Evolutionary conservation across 73 alveolate genomes (phyloP).

Genomic region (Urostyla sp.): DNA sequence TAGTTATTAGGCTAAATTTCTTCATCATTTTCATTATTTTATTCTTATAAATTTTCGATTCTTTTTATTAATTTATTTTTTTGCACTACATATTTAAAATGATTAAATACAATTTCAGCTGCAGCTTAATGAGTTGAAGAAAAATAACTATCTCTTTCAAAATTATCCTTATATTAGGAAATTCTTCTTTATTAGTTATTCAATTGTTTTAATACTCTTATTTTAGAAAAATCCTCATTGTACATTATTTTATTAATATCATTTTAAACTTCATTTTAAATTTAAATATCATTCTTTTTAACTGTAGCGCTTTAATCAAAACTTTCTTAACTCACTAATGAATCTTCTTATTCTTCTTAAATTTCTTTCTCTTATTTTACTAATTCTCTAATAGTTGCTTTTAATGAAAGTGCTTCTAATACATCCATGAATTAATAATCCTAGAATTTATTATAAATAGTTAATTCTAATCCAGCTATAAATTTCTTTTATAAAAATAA

Average conservation of each 20-base stretch:
- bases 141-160: slow-evolving; percentile 8
- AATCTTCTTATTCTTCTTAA: neutral
- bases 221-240: slow-evolving; percentile 15
- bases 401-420: slow-evolving; percentile 12
- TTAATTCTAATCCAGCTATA: slow-evolving; percentile 13
- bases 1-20: neutral
- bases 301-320: neutral
- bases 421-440: slow-evolving; percentile 44
- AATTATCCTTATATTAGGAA: neutral
- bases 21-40: neutral
- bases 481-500: neutral
- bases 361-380: neutral
- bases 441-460: slow-evolving; percentile 41
- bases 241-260: slow-evolving; percentile 40
- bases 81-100: slow-evolving; percentile 25
- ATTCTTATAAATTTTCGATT: neutral
- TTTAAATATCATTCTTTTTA: neutral
- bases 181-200: neutral
- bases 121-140: slow-evolving; percentile 39
- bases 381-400: slow-evolving; percentile 12
- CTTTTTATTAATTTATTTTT: slow-evolving; percentile 7
- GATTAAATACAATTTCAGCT: slow-evolving; percentile 22
- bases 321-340: neutral
- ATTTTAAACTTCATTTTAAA: neutral
- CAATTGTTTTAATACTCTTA: slow-evolving; percentile 22